phyloP scores from a whole-genome alignment of 1,284 basidiomycete species.

The Irpex lacteus region DNA sequence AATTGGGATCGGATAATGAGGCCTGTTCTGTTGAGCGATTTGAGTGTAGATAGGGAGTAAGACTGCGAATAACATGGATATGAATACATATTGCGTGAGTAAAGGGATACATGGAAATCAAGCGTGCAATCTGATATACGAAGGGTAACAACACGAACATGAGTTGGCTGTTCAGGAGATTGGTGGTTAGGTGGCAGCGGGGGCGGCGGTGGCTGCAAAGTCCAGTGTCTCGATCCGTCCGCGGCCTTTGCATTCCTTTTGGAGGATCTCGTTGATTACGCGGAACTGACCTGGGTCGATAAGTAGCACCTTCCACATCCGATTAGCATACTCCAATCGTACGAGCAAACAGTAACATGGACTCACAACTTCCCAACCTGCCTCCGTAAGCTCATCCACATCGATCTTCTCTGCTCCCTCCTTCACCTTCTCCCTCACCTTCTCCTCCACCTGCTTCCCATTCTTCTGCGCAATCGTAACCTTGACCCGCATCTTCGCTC shows the following conservation, averaged over 20 bases:
- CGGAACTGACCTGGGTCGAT: constrained; percentile 95
- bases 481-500: constrained; percentile 90
- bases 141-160: no score
- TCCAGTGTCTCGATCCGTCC: constrained; percentile 82
- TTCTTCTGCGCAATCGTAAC: constrained; percentile 79
- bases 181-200: no score
- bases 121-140: no score
- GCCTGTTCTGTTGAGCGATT: constrained; percentile 48
- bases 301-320: constrained; percentile 63
- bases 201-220: constrained; percentile 62
- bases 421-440: constrained; percentile 40
- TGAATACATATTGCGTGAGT: background rate
- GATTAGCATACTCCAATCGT: background rate
- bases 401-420: constrained; percentile 75
- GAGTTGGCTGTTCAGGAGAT: no score
- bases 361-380: constrained; percentile 88
- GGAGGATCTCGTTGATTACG: constrained; percentile 85
- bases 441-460: constrained; percentile 68
- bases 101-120: background rate
- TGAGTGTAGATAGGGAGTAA: background rate
- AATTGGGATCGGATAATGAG: constrained; percentile 76
- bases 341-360: background rate
- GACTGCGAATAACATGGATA: background rate
- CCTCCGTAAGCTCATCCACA: constrained; percentile 70
- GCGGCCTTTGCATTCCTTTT: constrained; percentile 86